Percentiles rank a stretch among this genome's conserved stretches.
phyloP scores from a whole-genome alignment of 768 basidiomycete species.

The Pisolithus marmoratus region DNA sequence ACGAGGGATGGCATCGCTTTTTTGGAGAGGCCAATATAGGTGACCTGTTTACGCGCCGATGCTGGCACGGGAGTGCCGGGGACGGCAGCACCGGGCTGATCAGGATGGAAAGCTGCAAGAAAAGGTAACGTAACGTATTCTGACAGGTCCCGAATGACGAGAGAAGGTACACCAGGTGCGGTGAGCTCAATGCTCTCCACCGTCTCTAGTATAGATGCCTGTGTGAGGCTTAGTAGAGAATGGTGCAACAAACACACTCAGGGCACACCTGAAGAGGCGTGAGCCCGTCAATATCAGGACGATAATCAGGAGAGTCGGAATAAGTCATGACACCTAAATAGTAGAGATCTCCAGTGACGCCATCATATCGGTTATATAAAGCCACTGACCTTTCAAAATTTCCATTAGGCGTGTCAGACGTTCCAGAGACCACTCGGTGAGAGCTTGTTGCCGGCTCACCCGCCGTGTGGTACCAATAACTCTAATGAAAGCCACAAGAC shows the following conservation, averaged over 20 bases:
- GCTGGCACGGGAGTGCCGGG: slow-evolving; percentile 7
- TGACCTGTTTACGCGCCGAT: slow-evolving; percentile 57
- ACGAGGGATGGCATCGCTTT: slow-evolving; percentile 80
- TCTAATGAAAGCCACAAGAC: slow-evolving; percentile 74
- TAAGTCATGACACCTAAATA: slow-evolving; percentile 70
- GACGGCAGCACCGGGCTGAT: slow-evolving; percentile 8
- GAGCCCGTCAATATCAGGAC: slow-evolving; percentile 80
- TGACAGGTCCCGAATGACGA: slow-evolving; percentile 78
- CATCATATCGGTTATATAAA: not conserved
- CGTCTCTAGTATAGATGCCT: slow-evolving; percentile 71
- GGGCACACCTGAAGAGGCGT: slow-evolving; percentile 68
- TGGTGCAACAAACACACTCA: not conserved
- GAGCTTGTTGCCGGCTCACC: slow-evolving; percentile 41
- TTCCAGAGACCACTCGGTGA: slow-evolving; percentile 58
- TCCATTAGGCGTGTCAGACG: slow-evolving; percentile 64
- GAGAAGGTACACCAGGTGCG: slow-evolving; percentile 55
- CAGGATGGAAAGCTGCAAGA: slow-evolving; percentile 67
- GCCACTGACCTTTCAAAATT: slow-evolving; percentile 65
- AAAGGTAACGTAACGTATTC: slow-evolving; percentile 87
- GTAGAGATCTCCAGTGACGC: not conserved
- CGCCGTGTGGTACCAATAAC: slow-evolving; percentile 57
- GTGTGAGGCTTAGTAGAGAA: slow-evolving; percentile 10
- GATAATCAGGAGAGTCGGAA: slow-evolving; percentile 74
- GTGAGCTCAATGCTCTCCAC: slow-evolving; percentile 63
- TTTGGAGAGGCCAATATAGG: slow-evolving; percentile 88